Conservation (phyloP, 2,329 filamentous ascomycete species). For the Colletotrichum sojae region DNA sequence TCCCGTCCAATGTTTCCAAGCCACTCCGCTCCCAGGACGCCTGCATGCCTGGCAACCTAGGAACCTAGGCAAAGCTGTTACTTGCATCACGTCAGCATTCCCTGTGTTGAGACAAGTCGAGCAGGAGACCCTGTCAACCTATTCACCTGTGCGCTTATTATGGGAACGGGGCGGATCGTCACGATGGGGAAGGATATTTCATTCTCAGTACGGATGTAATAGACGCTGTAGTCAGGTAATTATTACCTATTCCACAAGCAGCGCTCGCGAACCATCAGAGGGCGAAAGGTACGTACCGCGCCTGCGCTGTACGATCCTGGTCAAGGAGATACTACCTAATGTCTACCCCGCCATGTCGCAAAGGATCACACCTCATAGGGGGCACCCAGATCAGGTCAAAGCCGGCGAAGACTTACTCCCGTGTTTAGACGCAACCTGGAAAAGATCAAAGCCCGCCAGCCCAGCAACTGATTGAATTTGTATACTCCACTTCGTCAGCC, state of each 20-base stretch:
- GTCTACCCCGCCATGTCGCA: constrained; percentile 21
- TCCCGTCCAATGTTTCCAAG: neutral
- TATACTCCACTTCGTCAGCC: neutral
- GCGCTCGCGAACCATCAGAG: neutral
- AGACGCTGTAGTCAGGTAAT: constrained; percentile 10
- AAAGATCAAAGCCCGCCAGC: too few species aligned
- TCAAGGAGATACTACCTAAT: neutral
- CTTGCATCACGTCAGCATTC: constrained; percentile 22
- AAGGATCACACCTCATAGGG: neutral
- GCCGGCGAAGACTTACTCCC: constrained; percentile 16
- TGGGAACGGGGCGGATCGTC: too few species aligned
- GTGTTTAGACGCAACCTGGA: too few species aligned
- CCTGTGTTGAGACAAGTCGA: constrained; percentile 20
- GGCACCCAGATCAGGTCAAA: constrained; percentile 8
- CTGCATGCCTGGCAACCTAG: neutral
- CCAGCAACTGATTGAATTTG: too few species aligned
- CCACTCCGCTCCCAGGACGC: neutral
- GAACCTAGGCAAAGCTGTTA: constrained; percentile 10
- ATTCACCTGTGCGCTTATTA: neutral
- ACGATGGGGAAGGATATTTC: too few species aligned
- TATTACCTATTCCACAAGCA: constrained; percentile 8
- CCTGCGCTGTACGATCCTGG: neutral
- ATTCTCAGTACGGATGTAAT: neutral
- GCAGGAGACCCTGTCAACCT: neutral
- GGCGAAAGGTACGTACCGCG: constrained; percentile 2